Evolutionary conservation across 1,139 yeast species (phyloP).

Genomic region (Magnusiomyces sp.): DNA sequence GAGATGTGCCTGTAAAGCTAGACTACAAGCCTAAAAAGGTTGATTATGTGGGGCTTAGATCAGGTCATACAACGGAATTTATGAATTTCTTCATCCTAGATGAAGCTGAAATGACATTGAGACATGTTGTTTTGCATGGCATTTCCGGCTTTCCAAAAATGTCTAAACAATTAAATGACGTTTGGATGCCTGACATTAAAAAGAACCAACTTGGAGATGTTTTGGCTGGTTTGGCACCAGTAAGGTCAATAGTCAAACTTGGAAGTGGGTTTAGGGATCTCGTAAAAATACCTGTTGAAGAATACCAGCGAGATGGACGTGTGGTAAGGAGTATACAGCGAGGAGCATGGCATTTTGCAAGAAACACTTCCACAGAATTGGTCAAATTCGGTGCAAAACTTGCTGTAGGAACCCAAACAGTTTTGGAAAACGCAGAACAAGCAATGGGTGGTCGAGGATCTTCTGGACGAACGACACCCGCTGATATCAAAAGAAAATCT

Average conservation of each 20-base stretch:
- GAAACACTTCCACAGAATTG: conserved; percentile 72
- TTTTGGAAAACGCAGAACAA: conserved; percentile 74
- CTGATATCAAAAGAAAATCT: too few relatives aligned
- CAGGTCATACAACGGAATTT: conserved; percentile 80
- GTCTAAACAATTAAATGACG: conserved; percentile 45
- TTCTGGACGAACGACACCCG: conserved; percentile 24
- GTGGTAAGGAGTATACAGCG: conserved; percentile 63
- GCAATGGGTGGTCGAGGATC: conserved; percentile 63
- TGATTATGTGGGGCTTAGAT: conserved; percentile 72
- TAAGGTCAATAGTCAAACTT: conserved; percentile 65
- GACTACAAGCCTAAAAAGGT: conserved; percentile 91
- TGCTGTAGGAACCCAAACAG: conserved; percentile 81
- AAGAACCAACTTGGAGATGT: conserved; percentile 72
- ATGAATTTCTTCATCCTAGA: conserved; percentile 84
- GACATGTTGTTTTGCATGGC: conserved; percentile 61
- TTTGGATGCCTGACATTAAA: conserved; percentile 85
- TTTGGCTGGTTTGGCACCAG: conserved; percentile 74
- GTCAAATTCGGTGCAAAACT: conserved; percentile 75
- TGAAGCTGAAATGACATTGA: conserved; percentile 65
- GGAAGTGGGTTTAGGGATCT: conserved; percentile 73
- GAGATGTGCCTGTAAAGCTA: conserved; percentile 55
- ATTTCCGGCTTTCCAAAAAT: conserved; percentile 62
- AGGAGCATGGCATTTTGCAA: conserved; percentile 71
- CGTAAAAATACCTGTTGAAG: conserved; percentile 63
- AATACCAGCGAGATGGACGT: conserved; percentile 66